Evolutionary conservation across 2,329 filamentous ascomycete genomes (phyloP), one percentile per base, ranked within the genome.

Genomic region (Apiospora arundinis): DNA sequence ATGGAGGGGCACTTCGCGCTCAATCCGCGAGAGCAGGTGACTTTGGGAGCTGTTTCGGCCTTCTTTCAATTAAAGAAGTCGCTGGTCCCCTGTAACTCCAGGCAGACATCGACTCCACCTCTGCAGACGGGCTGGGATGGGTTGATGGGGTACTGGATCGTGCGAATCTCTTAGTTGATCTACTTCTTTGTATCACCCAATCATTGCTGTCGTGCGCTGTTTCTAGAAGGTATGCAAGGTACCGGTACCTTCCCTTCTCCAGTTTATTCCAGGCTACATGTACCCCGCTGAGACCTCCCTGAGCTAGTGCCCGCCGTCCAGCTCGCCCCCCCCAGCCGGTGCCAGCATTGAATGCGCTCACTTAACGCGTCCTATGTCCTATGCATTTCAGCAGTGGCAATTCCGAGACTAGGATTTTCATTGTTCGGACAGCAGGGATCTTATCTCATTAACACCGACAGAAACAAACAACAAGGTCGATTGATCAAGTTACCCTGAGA

Each of bases 1-100:
- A 67, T 45, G 25, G 66, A 68, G 66, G 56, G 56, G 56, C 56
- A 63, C 3, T 14, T 63, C 56, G 56, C 56, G 56, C 56, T 63
- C 28, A 11, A 5, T n/a, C 52, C 56, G 32, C 56, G 56, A 63
- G 56, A 63, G 56, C 56, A 63, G 56, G 56, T 63, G 56, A 63
- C 56, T n/a, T 40, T 40, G 28, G 28, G 18, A 63, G 56, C 56
- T 12, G 56, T n/a, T 63, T 40, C 11, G 56, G 56, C 8, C 56
- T 63, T 21, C 32, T n/a, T 40, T 63, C 56, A 63, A 63, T 63
- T 63, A 40, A 63, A 63, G 56, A 63, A 63, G 56, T 37, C 52
- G 28, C 56, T 63, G 56, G 56, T 40, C 56, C 56, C 56, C 56
- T 63, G 56, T 21, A 40, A 45, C 40, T 42, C 56, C 56, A 63